Percentiles rank a stretch among this genome's conserved stretches.
These are phyloP conservation scores for Colletotrichum sp. DNA, from an alignment of 2,329 filamentous ascomycete genomes.

Conservation along the genomic window DNA sequence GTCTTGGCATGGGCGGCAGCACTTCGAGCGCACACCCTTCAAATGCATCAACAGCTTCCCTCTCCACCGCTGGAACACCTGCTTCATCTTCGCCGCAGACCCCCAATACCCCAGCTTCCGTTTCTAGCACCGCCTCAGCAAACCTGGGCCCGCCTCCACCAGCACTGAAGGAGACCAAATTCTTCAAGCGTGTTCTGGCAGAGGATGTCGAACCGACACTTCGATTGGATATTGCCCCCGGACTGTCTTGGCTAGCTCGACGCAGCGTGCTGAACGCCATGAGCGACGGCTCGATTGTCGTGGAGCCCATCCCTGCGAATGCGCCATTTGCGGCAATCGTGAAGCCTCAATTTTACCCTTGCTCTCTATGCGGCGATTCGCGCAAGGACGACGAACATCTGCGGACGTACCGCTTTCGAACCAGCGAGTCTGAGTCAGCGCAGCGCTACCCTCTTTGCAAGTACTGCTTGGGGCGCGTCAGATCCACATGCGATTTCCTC, in stretches of 20 bases:
- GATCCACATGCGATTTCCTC: slow-evolving; percentile 90
- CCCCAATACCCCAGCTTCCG: slow-evolving; percentile 62
- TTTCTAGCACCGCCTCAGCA: slow-evolving; percentile 48
- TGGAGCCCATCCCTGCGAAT: slow-evolving; percentile 80
- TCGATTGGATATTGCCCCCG: slow-evolving; percentile 85
- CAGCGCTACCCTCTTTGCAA: slow-evolving; percentile 89
- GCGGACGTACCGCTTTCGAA: slow-evolving; percentile 86
- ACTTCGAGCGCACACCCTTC: slow-evolving; percentile 54
- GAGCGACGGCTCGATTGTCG: slow-evolving; percentile 82
- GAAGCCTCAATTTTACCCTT: slow-evolving; percentile 67
- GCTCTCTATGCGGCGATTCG: slow-evolving; percentile 86
- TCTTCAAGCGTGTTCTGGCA: slow-evolving; percentile 86
- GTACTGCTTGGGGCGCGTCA: slow-evolving; percentile 83
- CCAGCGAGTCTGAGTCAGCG: slow-evolving; percentile 83
- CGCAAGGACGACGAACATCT: slow-evolving; percentile 74
- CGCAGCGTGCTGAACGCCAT: slow-evolving; percentile 84
- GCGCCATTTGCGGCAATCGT: slow-evolving; percentile 53
- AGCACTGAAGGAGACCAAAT: slow-evolving; percentile 86
- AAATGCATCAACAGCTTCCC: slow-evolving; percentile 65
- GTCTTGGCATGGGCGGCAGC: slow-evolving; percentile 50
- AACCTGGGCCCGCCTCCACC: slow-evolving; percentile 44
- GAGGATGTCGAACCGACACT: slow-evolving; percentile 97
- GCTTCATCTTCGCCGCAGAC: slow-evolving; percentile 61
- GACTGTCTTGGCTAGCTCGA: slow-evolving; percentile 91
- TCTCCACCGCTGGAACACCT: slow-evolving; percentile 52